Evolutionary conservation across 2,329 filamentous ascomycete species (phyloP), one percentile per base, ranked within the genome.

Genomic region (Ophiostoma tasmaniense): DNA sequence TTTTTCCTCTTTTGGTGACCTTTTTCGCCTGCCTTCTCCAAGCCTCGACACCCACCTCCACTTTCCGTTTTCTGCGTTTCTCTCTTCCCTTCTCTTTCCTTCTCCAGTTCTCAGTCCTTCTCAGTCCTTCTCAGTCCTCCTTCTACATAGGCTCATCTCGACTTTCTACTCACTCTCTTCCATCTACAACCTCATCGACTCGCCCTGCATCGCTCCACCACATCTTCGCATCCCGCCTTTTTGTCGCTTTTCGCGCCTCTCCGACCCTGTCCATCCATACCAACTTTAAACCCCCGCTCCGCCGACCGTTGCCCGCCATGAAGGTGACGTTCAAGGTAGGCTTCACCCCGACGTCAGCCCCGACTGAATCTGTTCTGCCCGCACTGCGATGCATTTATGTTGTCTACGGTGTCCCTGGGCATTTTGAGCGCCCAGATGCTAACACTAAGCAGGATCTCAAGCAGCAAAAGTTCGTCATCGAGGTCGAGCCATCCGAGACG

Each of bases 381-480:
- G 37, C 37, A 33, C 37, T 39, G 3, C 14, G 37, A 14, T 39
- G 42, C 17, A 45, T 45, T 17, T 45, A n/a, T 2, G 42, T 17
- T 17, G 7, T 45, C 6, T 7, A 5, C 42, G 42, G 42, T 17
- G 8, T 45, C 42, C n/a, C n/a, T 45, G 8, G 20, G 42, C 17
- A 45, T 45, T 17, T 45, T 7, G 20, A 45, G 42, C 17, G 17
- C 7, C 20, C 7, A 20, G 20, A 20, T 8, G 74, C 71, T 55
- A 35, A 30, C 25, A 20, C 55, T 33, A 17, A 39, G 42, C 75
- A 97, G 93, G 95, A 99, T 83, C 86, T 99, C 77, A 98, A 97
- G 85, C 95, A 98, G 81, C 91, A 97, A 80, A 97, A 97, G 84
- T 99, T 99, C 82, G 89, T 89, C 77, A 90, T 99, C 83, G 94